phyloP scores from a whole-genome alignment of 345 rosid species.

The Laguncularia racemosa region DNA sequence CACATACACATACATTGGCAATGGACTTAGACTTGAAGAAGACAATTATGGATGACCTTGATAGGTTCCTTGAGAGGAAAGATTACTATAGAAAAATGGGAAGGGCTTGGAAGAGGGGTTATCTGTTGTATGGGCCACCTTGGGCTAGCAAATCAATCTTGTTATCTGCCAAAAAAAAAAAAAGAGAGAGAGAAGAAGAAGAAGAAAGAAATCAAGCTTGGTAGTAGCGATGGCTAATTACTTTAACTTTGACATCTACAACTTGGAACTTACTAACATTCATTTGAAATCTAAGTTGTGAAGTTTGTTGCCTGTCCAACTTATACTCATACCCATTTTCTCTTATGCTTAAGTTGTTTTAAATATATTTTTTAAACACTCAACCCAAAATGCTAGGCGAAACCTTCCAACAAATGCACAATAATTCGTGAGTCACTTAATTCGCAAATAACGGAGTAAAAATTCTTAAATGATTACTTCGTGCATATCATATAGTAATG shows the following conservation, averaged over 20 bases:
- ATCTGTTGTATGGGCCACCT: conserved; percentile 16
- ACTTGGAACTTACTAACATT: conserved; percentile 5
- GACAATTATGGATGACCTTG: conserved; percentile 11
- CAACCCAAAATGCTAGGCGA: too few species aligned
- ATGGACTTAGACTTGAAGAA: conserved; percentile 12
- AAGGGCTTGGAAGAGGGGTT: conserved; percentile 20
- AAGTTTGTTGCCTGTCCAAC: conserved; percentile 1
- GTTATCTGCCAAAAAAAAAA: too few species aligned
- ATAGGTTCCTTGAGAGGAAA: conserved; percentile 10
- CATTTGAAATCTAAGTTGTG: conserved; percentile 1
- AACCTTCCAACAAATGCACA: too few species aligned
- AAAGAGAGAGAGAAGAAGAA: too few species aligned
- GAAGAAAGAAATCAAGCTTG: too few species aligned
- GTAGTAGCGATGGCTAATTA: conserved; percentile 19
- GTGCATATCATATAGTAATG: too few species aligned
- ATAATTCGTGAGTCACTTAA: too few species aligned
- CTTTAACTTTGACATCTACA: conserved; percentile 10
- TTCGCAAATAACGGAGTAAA: too few species aligned
- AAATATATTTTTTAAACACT: too few species aligned
- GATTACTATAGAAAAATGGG: conserved; percentile 14
- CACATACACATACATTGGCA: conserved; percentile 13
- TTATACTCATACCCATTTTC: too few species aligned
- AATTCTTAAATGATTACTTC: too few species aligned
- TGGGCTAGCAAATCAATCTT: conserved; percentile 20
- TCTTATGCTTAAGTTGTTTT: too few species aligned